Base-by-base conservation (phyloP, 305 asterid species). In the Fraxinus xanthoxyloides region DNA sequence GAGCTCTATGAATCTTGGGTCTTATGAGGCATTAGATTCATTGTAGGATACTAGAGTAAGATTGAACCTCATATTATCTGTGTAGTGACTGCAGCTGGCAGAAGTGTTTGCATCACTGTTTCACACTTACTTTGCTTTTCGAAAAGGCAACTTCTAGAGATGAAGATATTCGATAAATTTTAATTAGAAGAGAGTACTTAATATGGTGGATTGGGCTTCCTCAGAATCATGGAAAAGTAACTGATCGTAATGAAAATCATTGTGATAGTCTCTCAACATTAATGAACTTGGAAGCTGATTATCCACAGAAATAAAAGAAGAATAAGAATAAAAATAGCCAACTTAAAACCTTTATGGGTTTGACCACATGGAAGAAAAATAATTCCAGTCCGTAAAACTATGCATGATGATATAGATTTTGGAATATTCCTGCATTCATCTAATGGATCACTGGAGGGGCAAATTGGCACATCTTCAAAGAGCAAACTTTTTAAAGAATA, bases 1-100 rank as follows among this genome's bases (percentile, higher is more conserved):
- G 91, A 23, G 72, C 87, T 82, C 77, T 73, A 77, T 46, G 63
- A 48, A 32, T 85, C 75, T 84, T 70, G 76, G 76, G 21, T 70
- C 40, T 17, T 70, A 32, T 32, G 75, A 69, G 40, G 24, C 46
- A 70, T 31, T 23, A 70, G 36, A 70, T 17, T 31, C 26, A 8
- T 8, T 21, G 36, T 23, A 7, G 70, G 35, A 65, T 26, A 12
- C 35, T 26, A 65, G 73, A 65, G 73, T 24, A 28, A 24, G 35
- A 70, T 31, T 70, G 76, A 32, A 70, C 76, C 40, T 70, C 75
- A 31, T 35, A 31, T 70, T 30, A 32, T 32, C 46, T 9, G 36
- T 70, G 43, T 17, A 70, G 76, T 56, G 67, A 70, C 7, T 15
- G 12, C 76, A 13, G 43, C 13, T 30, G 75, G 76, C 15, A 15